phyloP scores from a whole-genome alignment of 345 rosid species.

The Gossypium turneri region DNA sequence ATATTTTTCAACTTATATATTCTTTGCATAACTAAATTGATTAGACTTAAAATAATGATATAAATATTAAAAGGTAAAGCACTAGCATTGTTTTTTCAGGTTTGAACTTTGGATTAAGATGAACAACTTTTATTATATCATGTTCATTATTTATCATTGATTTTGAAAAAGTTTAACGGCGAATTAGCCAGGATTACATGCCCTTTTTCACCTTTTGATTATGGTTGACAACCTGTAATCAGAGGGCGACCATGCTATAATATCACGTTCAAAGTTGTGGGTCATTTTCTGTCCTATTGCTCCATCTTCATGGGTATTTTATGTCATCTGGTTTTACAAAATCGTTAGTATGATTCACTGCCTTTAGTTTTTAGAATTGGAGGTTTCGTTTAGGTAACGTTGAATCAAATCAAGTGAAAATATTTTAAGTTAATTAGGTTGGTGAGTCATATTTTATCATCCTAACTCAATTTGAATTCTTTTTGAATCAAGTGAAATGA shows the following conservation, averaged over 20 bases:
- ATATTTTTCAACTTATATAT: neutral
- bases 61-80: neutral
- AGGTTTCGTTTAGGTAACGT: neutral
- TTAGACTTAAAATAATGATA: neutral
- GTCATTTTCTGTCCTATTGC: too few species aligned
- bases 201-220: neutral
- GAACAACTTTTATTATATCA: neutral
- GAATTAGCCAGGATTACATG: neutral
- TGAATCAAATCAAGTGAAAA: too few species aligned
- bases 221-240: neutral
- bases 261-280: neutral
- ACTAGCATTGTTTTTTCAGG: neutral
- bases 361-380: neutral
- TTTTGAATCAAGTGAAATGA: too few species aligned
- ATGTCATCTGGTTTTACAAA: neutral
- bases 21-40: neutral
- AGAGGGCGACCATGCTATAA: neutral
- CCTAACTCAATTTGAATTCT: too few species aligned
- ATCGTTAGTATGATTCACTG: neutral
- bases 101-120: neutral
- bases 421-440: rapidly evolving
- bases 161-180: neutral
- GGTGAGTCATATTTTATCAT: too few species aligned
- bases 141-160: neutral
- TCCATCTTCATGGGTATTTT: neutral